Conservation (phyloP, 2,329 filamentous ascomycete species). For the Trichoderma sp. region DNA sequence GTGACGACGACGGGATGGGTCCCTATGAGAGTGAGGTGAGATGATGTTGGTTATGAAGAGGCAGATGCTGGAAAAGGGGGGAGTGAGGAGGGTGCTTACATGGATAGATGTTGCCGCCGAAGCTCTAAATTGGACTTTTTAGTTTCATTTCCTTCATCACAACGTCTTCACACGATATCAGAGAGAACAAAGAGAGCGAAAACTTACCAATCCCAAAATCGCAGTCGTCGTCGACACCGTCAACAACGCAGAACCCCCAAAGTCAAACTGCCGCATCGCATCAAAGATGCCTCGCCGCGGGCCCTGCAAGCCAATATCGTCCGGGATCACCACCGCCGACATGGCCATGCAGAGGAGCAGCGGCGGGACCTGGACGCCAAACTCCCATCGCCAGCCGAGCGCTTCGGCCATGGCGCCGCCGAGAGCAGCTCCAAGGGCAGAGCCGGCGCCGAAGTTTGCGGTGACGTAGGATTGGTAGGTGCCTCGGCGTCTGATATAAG, state of each 20-base stretch:
- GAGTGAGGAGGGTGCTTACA: conserved; percentile 45
- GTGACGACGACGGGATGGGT: conserved; percentile 61
- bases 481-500: conserved; percentile 54
- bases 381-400: conserved; percentile 76
- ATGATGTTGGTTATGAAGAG: neutral
- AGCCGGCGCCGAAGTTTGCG: conserved; percentile 62
- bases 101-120: conserved; percentile 66
- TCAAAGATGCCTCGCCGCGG: conserved; percentile 50
- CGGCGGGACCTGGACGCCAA: conserved; percentile 62
- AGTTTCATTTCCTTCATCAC: no score
- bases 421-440: conserved; percentile 66
- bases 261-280: conserved; percentile 61
- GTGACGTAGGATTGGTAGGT: conserved; percentile 75
- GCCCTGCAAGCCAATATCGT: conserved; percentile 55
- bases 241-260: conserved; percentile 57
- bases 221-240: conserved; percentile 59
- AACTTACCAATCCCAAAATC: conserved; percentile 58
- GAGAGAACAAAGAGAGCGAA: no score
- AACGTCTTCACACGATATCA: no score
- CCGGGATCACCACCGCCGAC: conserved; percentile 54
- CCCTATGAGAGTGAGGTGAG: conserved; percentile 44
- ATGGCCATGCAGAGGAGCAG: conserved; percentile 52
- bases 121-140: no score
- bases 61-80: neutral
- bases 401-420: conserved; percentile 71